phyloP scores from a whole-genome alignment of 345 rosid genomes.

The Moricandia arvensis region DNA sequence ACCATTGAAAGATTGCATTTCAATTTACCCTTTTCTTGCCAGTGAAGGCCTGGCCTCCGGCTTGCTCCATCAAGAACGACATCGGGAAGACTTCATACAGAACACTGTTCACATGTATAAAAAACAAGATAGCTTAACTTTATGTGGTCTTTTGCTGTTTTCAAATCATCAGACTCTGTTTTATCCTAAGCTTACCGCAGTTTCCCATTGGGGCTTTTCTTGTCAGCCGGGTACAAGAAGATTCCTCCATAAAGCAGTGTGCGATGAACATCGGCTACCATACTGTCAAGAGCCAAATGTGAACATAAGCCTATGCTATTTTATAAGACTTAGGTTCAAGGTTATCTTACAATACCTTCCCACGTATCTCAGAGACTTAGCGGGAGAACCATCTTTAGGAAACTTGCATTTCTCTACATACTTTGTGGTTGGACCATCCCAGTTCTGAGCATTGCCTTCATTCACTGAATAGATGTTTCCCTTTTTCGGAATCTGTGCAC shows the following conservation, averaged over 20 bases:
- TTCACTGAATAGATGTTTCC: slow-evolving; percentile 96
- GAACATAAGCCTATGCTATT: not conserved
- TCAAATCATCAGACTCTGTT: not conserved
- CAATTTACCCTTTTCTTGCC: slow-evolving; percentile 75
- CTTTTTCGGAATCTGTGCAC: slow-evolving; percentile 74
- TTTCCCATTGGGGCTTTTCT: slow-evolving; percentile 91
- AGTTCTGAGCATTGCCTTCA: slow-evolving; percentile 96
- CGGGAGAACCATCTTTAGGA: slow-evolving; percentile 79
- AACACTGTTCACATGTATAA: slow-evolving; percentile 47
- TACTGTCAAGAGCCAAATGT: slow-evolving; percentile 44
- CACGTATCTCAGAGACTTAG: slow-evolving; percentile 87
- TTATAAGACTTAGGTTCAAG: not conserved
- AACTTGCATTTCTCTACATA: slow-evolving; percentile 94
- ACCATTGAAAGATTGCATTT: not conserved
- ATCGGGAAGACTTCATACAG: slow-evolving; percentile 96
- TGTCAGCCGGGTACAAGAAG: slow-evolving; percentile 95
- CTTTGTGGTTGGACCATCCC: slow-evolving; percentile 96
- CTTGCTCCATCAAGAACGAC: slow-evolving; percentile 97
- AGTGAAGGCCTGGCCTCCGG: slow-evolving; percentile 92
- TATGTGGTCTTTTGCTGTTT: not conserved
- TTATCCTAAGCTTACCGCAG: slow-evolving; percentile 60
- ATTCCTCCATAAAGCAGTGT: slow-evolving; percentile 93
- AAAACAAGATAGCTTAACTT: not conserved
- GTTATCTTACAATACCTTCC: slow-evolving; percentile 69
- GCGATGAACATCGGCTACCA: slow-evolving; percentile 99